A percentile compares a stretch with the other conserved stretches of the same genome.
Conservation (phyloP, 2,329 filamentous ascomycete genomes). For the Trichoderma cornu-damae region DNA sequence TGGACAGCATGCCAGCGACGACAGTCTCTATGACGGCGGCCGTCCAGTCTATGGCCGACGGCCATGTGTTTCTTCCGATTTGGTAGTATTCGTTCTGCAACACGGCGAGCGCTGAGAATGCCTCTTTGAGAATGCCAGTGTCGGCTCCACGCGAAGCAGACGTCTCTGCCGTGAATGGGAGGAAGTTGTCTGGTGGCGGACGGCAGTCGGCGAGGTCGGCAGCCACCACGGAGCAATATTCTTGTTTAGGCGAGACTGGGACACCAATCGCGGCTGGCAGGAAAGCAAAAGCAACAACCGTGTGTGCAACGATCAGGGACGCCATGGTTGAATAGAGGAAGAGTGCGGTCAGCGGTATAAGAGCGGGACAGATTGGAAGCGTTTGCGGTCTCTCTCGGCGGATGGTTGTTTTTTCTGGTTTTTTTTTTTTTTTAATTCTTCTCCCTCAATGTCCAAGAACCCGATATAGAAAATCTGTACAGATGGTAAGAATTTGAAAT, state of each 20-base stretch:
- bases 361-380: too few relatives aligned
- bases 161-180: background rate
- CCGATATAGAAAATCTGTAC: background rate
- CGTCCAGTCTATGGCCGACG: constrained; percentile 87
- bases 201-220: background rate
- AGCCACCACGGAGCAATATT: background rate
- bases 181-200: background rate
- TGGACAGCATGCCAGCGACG: constrained; percentile 65
- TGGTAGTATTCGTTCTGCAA: constrained; percentile 78
- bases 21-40: constrained; percentile 78
- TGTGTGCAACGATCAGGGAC: background rate
- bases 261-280: background rate
- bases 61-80: constrained; percentile 75
- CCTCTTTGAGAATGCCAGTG: constrained; percentile 39
- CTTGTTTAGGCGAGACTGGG: background rate
- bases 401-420: too few relatives aligned
- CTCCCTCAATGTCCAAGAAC: background rate
- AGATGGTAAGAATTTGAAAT: too few relatives aligned
- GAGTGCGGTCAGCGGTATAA: too few relatives aligned
- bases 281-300: background rate
- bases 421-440: too few relatives aligned
- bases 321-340: background rate
- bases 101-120: constrained; percentile 61
- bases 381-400: background rate
- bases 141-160: background rate